Conservation (phyloP, 2,329 filamentous ascomycete genomes). For the Aspergillus sp. region DNA sequence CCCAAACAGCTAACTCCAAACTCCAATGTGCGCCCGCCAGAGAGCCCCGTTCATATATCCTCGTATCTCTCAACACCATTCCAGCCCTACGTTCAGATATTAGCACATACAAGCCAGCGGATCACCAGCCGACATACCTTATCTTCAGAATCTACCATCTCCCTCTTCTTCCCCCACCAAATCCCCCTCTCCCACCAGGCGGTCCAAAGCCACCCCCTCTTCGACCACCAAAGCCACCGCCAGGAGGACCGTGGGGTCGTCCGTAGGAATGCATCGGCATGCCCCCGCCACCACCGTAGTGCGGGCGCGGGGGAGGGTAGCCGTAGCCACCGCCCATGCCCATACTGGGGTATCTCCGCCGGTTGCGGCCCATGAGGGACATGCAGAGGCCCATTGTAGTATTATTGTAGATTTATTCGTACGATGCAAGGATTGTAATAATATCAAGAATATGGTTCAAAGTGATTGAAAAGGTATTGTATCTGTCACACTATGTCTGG, state of each 20-base stretch:
- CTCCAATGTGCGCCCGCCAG: no score
- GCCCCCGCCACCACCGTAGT: neutral
- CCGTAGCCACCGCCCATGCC: neutral
- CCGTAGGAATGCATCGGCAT: constrained; percentile 5
- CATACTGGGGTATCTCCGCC: neutral
- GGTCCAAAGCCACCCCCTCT: neutral
- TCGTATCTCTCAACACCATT: no score
- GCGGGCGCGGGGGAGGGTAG: neutral
- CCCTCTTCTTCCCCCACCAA: neutral
- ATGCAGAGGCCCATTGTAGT: neutral
- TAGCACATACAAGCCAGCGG: neutral
- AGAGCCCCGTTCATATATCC: no score
- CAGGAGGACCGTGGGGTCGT: neutral
- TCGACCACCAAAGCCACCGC: neutral
- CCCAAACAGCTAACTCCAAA: no score
- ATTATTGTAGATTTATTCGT: neutral
- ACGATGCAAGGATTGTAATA: neutral
- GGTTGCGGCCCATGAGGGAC: neutral
- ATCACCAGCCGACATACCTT: neutral
- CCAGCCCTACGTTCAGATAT: neutral
- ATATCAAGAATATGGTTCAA: no score
- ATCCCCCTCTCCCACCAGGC: neutral
- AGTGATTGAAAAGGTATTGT: no score
- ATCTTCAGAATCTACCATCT: neutral
- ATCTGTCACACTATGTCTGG: neutral